Base-by-base conservation (phyloP, 2,329 filamentous ascomycete species). In the Pyrenophora seminiperda region DNA sequence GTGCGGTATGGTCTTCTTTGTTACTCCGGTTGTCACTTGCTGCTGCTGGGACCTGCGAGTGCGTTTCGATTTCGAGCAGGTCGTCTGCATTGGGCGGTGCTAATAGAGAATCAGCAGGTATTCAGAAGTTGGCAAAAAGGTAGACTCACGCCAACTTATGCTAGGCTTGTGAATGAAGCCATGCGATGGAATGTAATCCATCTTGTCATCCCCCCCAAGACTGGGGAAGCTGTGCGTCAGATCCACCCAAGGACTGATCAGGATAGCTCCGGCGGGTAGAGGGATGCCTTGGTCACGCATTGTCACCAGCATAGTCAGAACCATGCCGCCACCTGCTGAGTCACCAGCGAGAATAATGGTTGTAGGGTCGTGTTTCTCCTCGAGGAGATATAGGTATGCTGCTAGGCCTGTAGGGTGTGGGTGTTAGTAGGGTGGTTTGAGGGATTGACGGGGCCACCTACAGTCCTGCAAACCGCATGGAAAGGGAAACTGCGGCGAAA, bases 181-280 rank as follows among this genome's bases (percentile, higher is more conserved):
- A 60, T 87, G 81, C 1, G 86, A 76, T 4, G 94, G 94, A 27
- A 99, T 93, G 63, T 97, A 97, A 69, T 99, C 94, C 41, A 90
- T 74, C 1, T 84, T 83, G 41, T 83, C 85, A 32, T 91, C 84
- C 4, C 79, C 83, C 2, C 84, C 82, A n/a, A 96, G 82, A 59
- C 92, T 97, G 0, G 94, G 94, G 58, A 97, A 97, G 0, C 92
- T 97, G 70, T 97, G 93, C 0, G 91, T 96, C 44, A 97, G 76
- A 70, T 99, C 94, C 7, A 93, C 91, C 94, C 94, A 99, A 0
- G 94, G 94, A 41, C 91, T 96, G 42, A 97, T 89, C 32, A 97
- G 78, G 36, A 97, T 86, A 4, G 89, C 92, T 1, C 94, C 94
- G 2, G 94, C 92, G 1, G 94, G 94, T 19, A 97, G 73, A 5